Conservation (phyloP, 169 alveolate species). For the Babesia bovis region DNA sequence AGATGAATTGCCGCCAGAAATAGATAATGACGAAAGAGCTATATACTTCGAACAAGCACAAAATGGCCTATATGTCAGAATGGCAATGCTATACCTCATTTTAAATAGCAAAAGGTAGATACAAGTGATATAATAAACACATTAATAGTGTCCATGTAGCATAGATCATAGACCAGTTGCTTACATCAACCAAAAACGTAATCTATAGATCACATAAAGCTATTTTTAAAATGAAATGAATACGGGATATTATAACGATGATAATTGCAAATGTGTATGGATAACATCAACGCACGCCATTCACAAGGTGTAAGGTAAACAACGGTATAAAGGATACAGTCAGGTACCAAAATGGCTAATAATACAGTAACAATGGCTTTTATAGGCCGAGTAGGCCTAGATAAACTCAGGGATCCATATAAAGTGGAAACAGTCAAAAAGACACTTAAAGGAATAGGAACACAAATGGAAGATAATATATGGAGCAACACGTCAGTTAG, state of each 20-base stretch:
- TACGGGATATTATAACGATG: no score
- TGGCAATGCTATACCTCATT: conserved; percentile 81
- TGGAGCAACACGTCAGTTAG: not conserved
- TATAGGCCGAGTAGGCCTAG: conserved; percentile 50
- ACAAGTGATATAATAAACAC: not conserved
- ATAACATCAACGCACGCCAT: not conserved
- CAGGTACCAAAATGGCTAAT: conserved; percentile 39
- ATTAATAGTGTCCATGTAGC: no score
- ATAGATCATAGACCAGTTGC: no score
- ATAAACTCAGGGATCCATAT: conserved; percentile 22
- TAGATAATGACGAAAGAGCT: conserved; percentile 71
- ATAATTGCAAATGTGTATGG: not conserved
- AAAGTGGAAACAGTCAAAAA: conserved; percentile 34
- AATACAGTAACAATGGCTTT: conserved; percentile 33
- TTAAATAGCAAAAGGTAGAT: conserved; percentile 20
- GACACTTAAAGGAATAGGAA: conserved; percentile 10
- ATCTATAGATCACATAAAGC: no score
- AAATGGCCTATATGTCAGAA: conserved; percentile 82
- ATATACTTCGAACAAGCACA: conserved; percentile 83
- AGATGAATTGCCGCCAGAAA: conserved; percentile 74
- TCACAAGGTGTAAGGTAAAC: not conserved
- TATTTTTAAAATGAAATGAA: no score
- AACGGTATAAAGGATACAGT: not conserved
- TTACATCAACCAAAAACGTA: no score
- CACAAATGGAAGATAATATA: not conserved